phyloP scores from a whole-genome alignment of 2,329 filamentous ascomycete species.

The Cytospora piceae region DNA sequence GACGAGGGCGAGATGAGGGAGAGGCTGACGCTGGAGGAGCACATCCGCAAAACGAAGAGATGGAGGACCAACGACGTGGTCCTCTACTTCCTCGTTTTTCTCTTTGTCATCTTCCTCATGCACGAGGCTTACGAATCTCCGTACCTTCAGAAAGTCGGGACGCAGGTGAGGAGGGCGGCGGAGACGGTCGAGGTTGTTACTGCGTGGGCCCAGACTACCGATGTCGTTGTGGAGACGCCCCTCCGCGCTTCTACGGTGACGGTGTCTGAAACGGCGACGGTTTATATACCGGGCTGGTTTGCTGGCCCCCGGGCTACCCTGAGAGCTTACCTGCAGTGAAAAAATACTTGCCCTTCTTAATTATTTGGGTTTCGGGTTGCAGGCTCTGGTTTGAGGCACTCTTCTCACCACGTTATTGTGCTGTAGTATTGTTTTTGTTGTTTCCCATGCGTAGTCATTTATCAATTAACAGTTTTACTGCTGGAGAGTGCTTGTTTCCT shows the following conservation, averaged over 20 bases:
- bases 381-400: neutral
- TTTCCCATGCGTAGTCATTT: too few relatives aligned
- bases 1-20: conserved; percentile 21
- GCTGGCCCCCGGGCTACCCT: too few relatives aligned
- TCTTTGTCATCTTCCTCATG: neutral
- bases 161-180: neutral
- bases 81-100: too few relatives aligned
- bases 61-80: neutral
- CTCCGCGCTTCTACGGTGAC: neutral
- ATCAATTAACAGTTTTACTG: too few relatives aligned
- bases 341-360: neutral
- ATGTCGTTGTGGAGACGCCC: neutral
- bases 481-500: too few relatives aligned
- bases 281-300: too few relatives aligned
- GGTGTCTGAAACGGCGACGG: too few relatives aligned
- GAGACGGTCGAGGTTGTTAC: neutral
- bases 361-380: neutral
- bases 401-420: neutral
- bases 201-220: neutral
- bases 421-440: too few relatives aligned
- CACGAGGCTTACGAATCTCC: neutral
- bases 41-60: conserved; percentile 7
- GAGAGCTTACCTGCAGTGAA: neutral
- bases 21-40: conserved; percentile 23
- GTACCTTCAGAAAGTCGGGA: neutral